A percentile compares a stretch with the other conserved stretches of the same genome.
These are phyloP conservation scores for Ascosphaera apis DNA, from an alignment of 2,329 filamentous ascomycete species.

Conservation along the genomic window DNA sequence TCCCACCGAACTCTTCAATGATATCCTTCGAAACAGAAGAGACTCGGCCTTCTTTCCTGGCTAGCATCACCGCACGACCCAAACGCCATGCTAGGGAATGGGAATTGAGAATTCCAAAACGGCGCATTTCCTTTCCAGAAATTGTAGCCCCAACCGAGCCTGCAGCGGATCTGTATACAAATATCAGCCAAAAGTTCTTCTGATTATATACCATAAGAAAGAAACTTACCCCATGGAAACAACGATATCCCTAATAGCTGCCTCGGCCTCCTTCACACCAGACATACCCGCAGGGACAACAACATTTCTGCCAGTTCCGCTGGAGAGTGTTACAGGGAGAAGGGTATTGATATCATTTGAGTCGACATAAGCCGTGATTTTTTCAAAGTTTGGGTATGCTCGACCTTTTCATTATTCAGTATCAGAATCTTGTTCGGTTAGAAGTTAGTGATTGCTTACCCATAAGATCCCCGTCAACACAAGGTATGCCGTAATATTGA, in stretches of 20 bases:
- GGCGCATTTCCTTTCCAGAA: conserved; percentile 15
- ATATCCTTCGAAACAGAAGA: conserved; percentile 34
- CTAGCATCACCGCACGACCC: conserved; percentile 33
- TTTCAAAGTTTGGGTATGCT: too few species aligned
- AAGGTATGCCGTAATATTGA: conserved; percentile 25
- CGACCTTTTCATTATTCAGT: too few species aligned
- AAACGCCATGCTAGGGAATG: conserved; percentile 27
- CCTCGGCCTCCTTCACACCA: conserved; percentile 11
- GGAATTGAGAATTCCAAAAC: conserved; percentile 19
- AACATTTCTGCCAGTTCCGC: conserved; percentile 4
- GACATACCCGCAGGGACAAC: conserved; percentile 2
- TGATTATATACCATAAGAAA: too few species aligned
- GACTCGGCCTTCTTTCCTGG: conserved; percentile 26
- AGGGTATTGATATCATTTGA: conserved; percentile 15
- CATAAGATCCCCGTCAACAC: conserved; percentile 25
- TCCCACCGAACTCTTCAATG: conserved; percentile 33
- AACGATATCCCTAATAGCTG: conserved; percentile 19
- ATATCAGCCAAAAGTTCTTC: too few species aligned
- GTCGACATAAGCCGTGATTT: conserved; percentile 23
- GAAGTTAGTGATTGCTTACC: conserved; percentile 10
- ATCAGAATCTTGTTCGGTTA: conserved; percentile 7
- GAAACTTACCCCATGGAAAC: conserved; percentile 21
- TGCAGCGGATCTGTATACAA: conserved; percentile 20
- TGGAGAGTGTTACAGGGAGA: conserved; percentile 1
- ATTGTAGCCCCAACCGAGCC: conserved; percentile 20